Base-by-base conservation (phyloP, 257 asterid species). In the Haberlea rhodopensis region DNA sequence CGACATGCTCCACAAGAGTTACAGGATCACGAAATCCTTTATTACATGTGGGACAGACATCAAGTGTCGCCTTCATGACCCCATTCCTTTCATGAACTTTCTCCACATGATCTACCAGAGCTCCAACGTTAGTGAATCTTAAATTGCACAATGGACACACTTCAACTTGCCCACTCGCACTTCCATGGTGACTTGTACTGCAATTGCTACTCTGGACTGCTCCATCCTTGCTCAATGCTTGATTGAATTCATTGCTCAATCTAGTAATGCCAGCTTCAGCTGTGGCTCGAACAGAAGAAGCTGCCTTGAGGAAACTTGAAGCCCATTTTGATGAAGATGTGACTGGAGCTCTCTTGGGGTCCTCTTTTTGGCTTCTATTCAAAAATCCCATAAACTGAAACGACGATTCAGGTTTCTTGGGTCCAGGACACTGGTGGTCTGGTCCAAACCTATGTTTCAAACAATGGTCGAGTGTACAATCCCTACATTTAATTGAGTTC, bases 31-130 rank as follows among this genome's bases (percentile, higher is more conserved):
- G 90, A 34, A 87, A 90, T 34, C 96, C 97, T 79, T 86, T 81
- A 62, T 90, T 86, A 66, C 99, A 94, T 73, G 82, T 94, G 18
- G 99, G 99, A 73, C 99, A 94, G 37, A 90, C 86, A 53, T 90
- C 97, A 2, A 94, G 66, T 4, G 95, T 77, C 62, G 70, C 83
- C 85, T 90, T 90, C 91, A 90, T 80, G 13, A 90, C 79, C 68
- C 94, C 96, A 16, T 86, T 85, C 73, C 63, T 72, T n/a, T 94
- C 90, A 21, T 94, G 99, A 16, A 94, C 87, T 57, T 75, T 94
- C 76, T 88, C 83, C 45, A 94, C 96, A 16, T 94, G 99, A 31
- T 88, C 92, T 60, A 90, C 87, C 10, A 94, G 87, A 63, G 85
- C 91, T 26, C 79, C 82, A 3, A 85, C 80, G 0, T 73, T 74